Base-by-base conservation (phyloP, 2,329 filamentous ascomycete genomes). In the Penicillium sp. region DNA sequence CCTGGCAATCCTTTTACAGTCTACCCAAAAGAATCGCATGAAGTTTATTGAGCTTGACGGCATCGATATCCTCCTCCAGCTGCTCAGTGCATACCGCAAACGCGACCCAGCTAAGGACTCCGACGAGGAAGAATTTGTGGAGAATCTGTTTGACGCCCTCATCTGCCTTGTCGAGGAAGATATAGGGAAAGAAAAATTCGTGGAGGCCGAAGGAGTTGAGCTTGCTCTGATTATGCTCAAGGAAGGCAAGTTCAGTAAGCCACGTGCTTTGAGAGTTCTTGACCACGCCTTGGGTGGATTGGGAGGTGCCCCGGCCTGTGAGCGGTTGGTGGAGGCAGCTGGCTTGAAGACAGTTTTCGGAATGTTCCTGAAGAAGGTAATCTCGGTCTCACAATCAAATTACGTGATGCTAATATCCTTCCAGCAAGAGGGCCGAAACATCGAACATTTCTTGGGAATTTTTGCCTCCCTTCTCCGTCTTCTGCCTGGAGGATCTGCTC, bases 51-150 rank as follows among this genome's bases (percentile, higher is more conserved):
- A 77, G 28, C 75, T 88, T 0, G 87, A 96, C 58, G 88, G 89
- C 0, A 81, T 94, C 8, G 93, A 99, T 66, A 73, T 82, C 3
- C 79, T 96, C 63, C 85, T 99, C 14, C 91, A 95, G 73, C 81
- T 96, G 0, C 83, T 95, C 0, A 90, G 92, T 1, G 79, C 87
- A 1, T 99, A 97, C 75, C 86, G 94, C 54, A 89, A 88, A 76
- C 84, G 87, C 46, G 92, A 99, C 68, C 94, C 94, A 0, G 83
- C 86, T 46, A 93, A 89, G 68, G 90, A 91, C 56, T 86, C 88
- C 31, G 88, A 94, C 48, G 94, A 97, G 72, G 92, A 96, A 69
- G 94, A 99, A 75, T 97, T 90, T 70, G 89, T 95, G 69, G 91
- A 96, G 73, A 96, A 99, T 62, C 70, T 97, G 0, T 99, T 99